Conservation (phyloP, 257 asterid genomes). For the Solanum tarijense region DNA sequence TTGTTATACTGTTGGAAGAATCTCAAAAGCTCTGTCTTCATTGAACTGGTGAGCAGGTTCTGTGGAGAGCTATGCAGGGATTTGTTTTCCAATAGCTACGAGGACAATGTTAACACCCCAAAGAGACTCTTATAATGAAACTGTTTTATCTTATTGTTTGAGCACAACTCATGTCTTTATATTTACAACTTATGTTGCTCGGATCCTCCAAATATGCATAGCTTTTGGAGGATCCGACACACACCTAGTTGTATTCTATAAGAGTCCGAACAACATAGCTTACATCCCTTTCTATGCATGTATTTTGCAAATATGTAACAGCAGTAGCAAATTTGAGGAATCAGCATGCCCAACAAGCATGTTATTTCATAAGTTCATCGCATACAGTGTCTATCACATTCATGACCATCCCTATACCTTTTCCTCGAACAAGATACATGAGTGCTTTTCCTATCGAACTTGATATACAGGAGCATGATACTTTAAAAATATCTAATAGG, state of each 20-base stretch:
- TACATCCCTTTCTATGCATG: not conserved
- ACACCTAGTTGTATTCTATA: not conserved
- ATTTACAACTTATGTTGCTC: not conserved
- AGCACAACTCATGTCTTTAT: not conserved
- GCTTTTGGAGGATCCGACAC: not conserved
- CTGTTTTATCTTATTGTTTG: not conserved
- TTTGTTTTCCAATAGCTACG: conserved; percentile 34
- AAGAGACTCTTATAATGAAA: not conserved
- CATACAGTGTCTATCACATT: not conserved
- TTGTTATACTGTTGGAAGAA: conserved; percentile 60
- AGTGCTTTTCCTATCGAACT: not conserved
- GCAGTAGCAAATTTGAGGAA: not conserved
- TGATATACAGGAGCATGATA: not conserved
- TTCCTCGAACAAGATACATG: not conserved
- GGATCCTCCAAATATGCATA: not conserved
- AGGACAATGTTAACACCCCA: not conserved
- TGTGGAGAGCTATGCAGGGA: conserved; percentile 66
- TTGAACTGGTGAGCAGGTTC: conserved; percentile 57
- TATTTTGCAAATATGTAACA: not conserved
- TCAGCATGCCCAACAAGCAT: not conserved
- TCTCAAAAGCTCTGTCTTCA: conserved; percentile 43
- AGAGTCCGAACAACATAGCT: not conserved
- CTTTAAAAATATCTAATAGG: not conserved
- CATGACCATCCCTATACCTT: not conserved
- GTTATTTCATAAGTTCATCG: not conserved